Evolutionary conservation across 805 yeast species (phyloP).

Genomic region (Kodamaea restingae): DNA sequence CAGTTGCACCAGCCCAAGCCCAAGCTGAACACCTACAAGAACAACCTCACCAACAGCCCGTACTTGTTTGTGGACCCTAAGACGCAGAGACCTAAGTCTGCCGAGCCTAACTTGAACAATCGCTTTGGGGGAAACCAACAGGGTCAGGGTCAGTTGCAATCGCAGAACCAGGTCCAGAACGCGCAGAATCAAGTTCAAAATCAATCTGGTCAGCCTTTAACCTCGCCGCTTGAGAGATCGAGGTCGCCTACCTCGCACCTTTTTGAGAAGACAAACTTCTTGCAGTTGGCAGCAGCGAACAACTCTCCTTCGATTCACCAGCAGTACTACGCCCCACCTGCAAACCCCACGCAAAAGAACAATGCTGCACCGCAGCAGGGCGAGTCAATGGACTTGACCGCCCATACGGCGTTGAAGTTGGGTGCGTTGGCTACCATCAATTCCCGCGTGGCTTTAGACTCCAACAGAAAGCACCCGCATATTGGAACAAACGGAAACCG

Average conservation of each 20-base stretch:
- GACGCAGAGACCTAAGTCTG: slow-evolving; percentile 40
- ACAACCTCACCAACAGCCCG: slow-evolving; percentile 10
- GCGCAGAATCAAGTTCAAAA: no score
- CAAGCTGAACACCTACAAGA: slow-evolving; percentile 27
- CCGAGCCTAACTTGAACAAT: slow-evolving; percentile 33
- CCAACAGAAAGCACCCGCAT: slow-evolving; percentile 29
- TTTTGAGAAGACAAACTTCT: slow-evolving; percentile 41
- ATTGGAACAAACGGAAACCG: slow-evolving; percentile 14
- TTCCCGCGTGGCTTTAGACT: slow-evolving; percentile 47
- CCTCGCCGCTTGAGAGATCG: slow-evolving; percentile 30
- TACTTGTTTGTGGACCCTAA: slow-evolving; percentile 18
- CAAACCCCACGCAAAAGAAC: background rate
- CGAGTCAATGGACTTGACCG: slow-evolving; percentile 20
- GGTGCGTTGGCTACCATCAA: slow-evolving; percentile 67
- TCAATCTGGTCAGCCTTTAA: no score
- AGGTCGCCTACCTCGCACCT: slow-evolving; percentile 40
- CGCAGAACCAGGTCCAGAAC: slow-evolving; percentile 1
- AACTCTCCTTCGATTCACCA: slow-evolving; percentile 12
- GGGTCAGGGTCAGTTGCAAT: slow-evolving; percentile 10
- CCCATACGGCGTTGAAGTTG: slow-evolving; percentile 50
- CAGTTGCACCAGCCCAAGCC: slow-evolving; percentile 40
- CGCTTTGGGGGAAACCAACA: slow-evolving; percentile 8
- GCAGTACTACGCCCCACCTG: slow-evolving; percentile 8
- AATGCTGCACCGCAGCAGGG: slow-evolving; percentile 1
- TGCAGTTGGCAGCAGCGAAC: slow-evolving; percentile 31